Evolutionary conservation across 345 rosid genomes (phyloP), one percentile per base, ranked within the genome.

Genomic region (Eucalyptus pauciflora): DNA sequence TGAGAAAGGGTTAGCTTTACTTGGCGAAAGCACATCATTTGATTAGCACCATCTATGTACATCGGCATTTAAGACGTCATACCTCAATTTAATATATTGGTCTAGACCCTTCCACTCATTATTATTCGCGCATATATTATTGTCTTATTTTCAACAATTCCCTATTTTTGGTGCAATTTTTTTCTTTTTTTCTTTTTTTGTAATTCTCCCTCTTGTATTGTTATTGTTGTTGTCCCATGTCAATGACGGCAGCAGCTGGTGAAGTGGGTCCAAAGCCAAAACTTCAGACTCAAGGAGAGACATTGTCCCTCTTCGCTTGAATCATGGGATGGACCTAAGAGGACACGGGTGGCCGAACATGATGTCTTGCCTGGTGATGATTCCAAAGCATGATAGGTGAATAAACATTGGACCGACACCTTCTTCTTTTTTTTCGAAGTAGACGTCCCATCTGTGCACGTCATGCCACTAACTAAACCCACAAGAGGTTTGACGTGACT

Each of bases 381-480:
- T 37, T 37, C 48, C 48, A 76, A 37, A 37, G 83, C 11, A 37
- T 33, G 24, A 71, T 41, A 9, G 46, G 46, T 71, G 83, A 37
- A 0, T 37, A 24, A 76, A 76, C 83, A 76, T 37, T 10, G 83
- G 83, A 37, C 83, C 15, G 24, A 2, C 80, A 4, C 15, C 2
- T 11, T 1, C 7, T 17, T 17, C 0, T 49, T 49, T 4, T 49
- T 10, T 48, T 18, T 3, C 1, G 15, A 76, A 6, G 2, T 76
- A 41, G 48, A 76, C 9, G 83, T 10, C 83, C 83, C 83, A 41
- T 41, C 8, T 22, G 83, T 41, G 83, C 83, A 41, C 48, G 1
- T 37, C 83, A 37, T 41, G 24, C 83, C 83, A 76, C 83, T 10
- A 11, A 20, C 48, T 10, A 41, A 76, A 76, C 83, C 83, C 1